These are phyloP conservation scores for Sonneratia alba DNA, from an alignment of 345 rosid species.

Conservation along the genomic window DNA sequence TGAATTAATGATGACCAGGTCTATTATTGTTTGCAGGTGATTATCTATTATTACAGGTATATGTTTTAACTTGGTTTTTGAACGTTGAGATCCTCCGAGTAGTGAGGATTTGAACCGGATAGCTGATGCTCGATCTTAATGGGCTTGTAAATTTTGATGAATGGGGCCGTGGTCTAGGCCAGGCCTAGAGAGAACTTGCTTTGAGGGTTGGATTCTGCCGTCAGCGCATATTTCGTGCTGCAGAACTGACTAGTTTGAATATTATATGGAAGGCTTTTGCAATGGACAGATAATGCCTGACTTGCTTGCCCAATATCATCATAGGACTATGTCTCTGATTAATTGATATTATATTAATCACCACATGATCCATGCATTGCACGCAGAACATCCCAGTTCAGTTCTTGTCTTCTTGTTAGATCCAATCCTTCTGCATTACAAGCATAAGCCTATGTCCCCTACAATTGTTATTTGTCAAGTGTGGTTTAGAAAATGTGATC, in stretches of 20 bases:
- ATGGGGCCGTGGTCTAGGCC: not conserved
- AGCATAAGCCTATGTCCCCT: not conserved
- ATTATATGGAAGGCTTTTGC: not conserved
- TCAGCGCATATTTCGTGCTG: not conserved
- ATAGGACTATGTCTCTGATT: not conserved
- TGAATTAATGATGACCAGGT: not conserved
- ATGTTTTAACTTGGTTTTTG: not conserved
- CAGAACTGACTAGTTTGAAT: not conserved
- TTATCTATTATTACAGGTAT: not conserved
- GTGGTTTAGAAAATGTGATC: not conserved
- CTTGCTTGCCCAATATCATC: constrained; percentile 4
- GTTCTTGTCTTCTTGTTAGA: not conserved
- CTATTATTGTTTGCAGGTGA: not conserved
- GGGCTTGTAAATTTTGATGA: not conserved
- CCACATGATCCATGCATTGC: constrained; percentile 2
- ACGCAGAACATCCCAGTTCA: not conserved
- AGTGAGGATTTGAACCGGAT: not conserved
- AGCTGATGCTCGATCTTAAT: not conserved
- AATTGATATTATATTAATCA: not conserved
- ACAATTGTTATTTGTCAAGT: not conserved
- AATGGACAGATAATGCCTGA: constrained; percentile 7
- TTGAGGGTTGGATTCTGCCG: not conserved
- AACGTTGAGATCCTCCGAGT: not conserved
- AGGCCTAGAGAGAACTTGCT: not conserved
- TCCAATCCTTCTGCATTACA: constrained; percentile 4